Percentiles rank a stretch among this genome's conserved stretches.
Conservation (phyloP, 768 basidiomycete species). For the Mycena maculata region DNA sequence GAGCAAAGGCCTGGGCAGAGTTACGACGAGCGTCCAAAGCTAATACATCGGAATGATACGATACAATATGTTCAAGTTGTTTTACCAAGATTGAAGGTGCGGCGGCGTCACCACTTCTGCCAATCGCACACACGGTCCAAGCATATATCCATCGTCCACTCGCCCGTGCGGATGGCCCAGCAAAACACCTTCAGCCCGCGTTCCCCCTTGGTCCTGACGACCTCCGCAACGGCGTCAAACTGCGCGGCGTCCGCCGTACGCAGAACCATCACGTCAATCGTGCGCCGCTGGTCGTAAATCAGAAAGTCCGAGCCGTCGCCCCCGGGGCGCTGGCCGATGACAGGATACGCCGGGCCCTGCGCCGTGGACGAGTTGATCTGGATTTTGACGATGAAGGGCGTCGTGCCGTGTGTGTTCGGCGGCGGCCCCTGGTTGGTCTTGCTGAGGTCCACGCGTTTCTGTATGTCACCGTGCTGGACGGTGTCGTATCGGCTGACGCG, state of each 20-base stretch:
- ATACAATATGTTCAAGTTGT: neutral
- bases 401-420: conserved; percentile 32
- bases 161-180: conserved; percentile 30
- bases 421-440: conserved; percentile 17
- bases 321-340: neutral
- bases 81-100: neutral
- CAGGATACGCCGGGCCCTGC: conserved; percentile 8
- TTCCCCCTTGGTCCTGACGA: conserved; percentile 17
- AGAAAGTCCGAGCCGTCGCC: neutral
- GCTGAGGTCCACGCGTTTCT: conserved; percentile 2
- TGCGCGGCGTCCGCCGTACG: conserved; percentile 1
- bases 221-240: conserved; percentile 13
- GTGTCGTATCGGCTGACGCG: conserved; percentile 27
- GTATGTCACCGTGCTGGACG: conserved; percentile 17
- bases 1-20: conserved; percentile 70
- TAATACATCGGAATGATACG: neutral
- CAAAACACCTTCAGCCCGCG: conserved; percentile 27
- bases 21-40: conserved; percentile 52
- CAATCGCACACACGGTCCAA: conserved; percentile 23
- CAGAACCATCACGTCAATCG: conserved; percentile 16
- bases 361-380: conserved; percentile 20
- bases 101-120: conserved; percentile 28
- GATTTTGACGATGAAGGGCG: conserved; percentile 32
- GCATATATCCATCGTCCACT: conserved; percentile 33
- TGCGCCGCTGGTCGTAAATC: conserved; percentile 28